Evolutionary conservation across 2,329 filamentous ascomycete species (phyloP).

Genomic region (Rhinocladiella mackenziei): DNA sequence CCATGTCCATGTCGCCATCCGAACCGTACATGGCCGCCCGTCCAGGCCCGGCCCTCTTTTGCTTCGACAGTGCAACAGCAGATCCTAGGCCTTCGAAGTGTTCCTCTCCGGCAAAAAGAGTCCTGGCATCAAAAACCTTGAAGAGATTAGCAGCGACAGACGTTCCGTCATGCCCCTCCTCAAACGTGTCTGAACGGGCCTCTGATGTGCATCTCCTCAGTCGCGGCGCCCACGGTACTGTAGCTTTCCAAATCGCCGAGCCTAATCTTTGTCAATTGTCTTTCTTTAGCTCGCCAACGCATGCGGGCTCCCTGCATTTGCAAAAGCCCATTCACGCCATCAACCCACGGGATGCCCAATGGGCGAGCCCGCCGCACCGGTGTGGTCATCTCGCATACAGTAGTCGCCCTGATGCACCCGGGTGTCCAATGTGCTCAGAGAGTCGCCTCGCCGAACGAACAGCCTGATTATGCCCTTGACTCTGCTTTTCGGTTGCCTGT

Average conservation of each 20-base stretch:
- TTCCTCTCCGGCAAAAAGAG: slow-evolving; percentile 1
- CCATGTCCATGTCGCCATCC: slow-evolving; percentile 3
- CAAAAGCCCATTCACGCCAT: slow-evolving; percentile 2
- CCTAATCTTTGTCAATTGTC: too few relatives aligned
- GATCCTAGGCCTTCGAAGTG: too few relatives aligned
- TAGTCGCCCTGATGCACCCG: background rate
- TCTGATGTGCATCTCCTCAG: background rate
- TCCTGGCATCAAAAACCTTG: slow-evolving; percentile 3
- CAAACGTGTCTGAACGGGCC: slow-evolving; percentile 7
- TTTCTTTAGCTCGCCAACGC: too few relatives aligned
- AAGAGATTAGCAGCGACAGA: background rate
- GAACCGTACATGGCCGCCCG: slow-evolving; percentile 12
- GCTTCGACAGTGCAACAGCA: slow-evolving; percentile 7
- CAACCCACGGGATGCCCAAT: slow-evolving; percentile 10
- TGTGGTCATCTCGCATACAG: slow-evolving; percentile 20
- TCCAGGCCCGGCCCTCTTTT: slow-evolving; percentile 20
- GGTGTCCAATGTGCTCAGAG: slow-evolving; percentile 2
- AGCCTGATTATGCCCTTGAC: slow-evolving; percentile 9
- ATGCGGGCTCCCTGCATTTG: too few relatives aligned
- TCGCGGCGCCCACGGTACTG: too few relatives aligned
- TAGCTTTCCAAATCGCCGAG: too few relatives aligned
- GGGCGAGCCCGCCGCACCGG: background rate
- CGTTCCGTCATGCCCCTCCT: slow-evolving; percentile 12
- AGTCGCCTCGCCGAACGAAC: background rate
- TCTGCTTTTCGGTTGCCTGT: too few relatives aligned